Conservation (phyloP, 2,329 filamentous ascomycete genomes). For the Raffaelea albimanens region DNA sequence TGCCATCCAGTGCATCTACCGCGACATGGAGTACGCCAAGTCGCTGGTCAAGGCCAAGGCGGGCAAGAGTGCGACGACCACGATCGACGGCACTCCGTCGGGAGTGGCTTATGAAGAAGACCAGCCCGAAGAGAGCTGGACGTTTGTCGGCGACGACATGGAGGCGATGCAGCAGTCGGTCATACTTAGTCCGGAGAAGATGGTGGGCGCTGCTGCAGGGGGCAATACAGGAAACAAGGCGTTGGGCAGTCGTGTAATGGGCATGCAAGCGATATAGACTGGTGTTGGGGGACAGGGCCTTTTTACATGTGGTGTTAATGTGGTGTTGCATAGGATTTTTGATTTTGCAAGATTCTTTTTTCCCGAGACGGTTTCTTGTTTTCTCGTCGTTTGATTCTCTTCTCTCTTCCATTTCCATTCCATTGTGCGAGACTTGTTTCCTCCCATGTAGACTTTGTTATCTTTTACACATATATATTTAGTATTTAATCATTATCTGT, state of each 20-base stretch:
- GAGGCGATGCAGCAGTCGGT: slow-evolving; percentile 1
- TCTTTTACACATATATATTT: no score
- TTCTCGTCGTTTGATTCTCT: no score
- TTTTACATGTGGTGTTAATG: no score
- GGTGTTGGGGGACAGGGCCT: no score
- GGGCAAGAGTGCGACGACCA: slow-evolving; percentile 33
- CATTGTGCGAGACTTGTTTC: no score
- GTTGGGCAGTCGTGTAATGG: slow-evolving; percentile 5
- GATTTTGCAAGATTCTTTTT: no score
- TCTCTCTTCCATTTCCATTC: no score
- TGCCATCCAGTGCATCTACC: slow-evolving; percentile 87
- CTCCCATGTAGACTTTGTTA: no score
- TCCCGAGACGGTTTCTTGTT: no score
- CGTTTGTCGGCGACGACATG: slow-evolving; percentile 57
- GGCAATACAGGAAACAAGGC: slow-evolving; percentile 1
- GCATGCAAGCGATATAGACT: background rate
- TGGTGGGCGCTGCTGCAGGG: background rate
- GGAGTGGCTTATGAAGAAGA: slow-evolving; percentile 43
- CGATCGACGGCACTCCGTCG: slow-evolving; percentile 29
- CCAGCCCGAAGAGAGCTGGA: slow-evolving; percentile 80
- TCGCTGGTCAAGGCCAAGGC: slow-evolving; percentile 64
- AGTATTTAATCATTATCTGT: no score
- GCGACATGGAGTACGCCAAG: slow-evolving; percentile 87
- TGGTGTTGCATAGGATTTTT: no score
- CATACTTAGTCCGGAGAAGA: background rate